phyloP scores from a whole-genome alignment of 2,329 filamentous ascomycete species.

The Ceratocystis ficicola region DNA sequence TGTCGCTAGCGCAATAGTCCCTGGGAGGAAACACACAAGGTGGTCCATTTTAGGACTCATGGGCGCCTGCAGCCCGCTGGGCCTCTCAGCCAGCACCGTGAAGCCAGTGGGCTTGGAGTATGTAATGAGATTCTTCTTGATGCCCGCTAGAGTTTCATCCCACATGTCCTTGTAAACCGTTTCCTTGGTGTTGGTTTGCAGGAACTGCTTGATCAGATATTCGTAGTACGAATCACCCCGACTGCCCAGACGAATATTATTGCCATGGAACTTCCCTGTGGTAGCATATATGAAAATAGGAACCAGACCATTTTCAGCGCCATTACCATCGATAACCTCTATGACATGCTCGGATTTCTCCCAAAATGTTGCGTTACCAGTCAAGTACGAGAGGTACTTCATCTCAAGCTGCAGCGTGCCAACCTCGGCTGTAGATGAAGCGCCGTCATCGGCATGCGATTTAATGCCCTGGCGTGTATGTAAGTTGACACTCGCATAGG shows the following conservation, averaged over 20 bases:
- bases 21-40: conserved; percentile 92
- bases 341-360: conserved; percentile 84
- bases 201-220: conserved; percentile 96
- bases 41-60: conserved; percentile 94
- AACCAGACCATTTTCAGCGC: conserved; percentile 65
- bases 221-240: conserved; percentile 97
- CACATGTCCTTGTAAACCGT: conserved; percentile 83
- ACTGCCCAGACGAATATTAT: conserved; percentile 83
- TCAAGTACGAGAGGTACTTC: conserved; percentile 92
- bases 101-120: conserved; percentile 71
- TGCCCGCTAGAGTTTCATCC: conserved; percentile 70
- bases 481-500: conserved; percentile 82
- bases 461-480: conserved; percentile 61
- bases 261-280: conserved; percentile 63
- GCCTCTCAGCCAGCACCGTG: conserved; percentile 83
- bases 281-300: conserved; percentile 83
- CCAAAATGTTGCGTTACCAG: conserved; percentile 88
- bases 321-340: conserved; percentile 75
- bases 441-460: conserved; percentile 74
- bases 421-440: conserved; percentile 87
- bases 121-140: conserved; percentile 83
- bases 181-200: conserved; percentile 83
- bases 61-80: conserved; percentile 51
- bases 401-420: conserved; percentile 89
- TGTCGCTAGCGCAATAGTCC: conserved; percentile 79